Base-by-base conservation (phyloP, 495 filamentous ascomycete species). In the Hypomontagnella monticulosa region DNA sequence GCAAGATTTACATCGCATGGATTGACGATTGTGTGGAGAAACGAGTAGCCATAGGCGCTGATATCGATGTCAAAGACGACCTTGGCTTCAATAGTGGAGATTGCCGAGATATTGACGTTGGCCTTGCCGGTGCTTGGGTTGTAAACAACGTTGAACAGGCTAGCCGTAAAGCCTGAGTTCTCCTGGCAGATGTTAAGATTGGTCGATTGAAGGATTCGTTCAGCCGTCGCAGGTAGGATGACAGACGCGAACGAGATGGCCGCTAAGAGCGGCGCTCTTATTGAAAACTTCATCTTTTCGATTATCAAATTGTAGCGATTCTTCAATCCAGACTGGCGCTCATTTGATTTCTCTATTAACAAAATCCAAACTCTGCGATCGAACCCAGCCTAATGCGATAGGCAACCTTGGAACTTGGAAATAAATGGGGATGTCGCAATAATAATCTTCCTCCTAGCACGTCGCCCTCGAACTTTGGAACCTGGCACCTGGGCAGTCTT, bases 31-130 rank as follows among this genome's bases (percentile, higher is more conserved):
- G 84, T 77, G 23, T 77, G 79, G 50, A 91, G 70, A 49, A 88
- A 83, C 15, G 80, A 76, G 75, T 88, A 92, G 61, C 94, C 94
- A 74, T 98, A 98, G 11, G 91, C 93, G 54, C 87, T 82, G 54
- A 97, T 84, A 19, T 85, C 76, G 53, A 98, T 73, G 34, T 93
- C 89, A 50, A 93, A 93, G n/a, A 85, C 81, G 58, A 99, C 91
- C 77, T 91, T 88, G 61, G 93, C 93, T 43, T 89, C 84, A 63
- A 99, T 93, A 3, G 89, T 86, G 7, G 94, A 96, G 18, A 91
- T 84, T 65, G 91, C 93, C 68, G 89, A 83, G 74, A 99, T 88
- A 69, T 90, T 86, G 69, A 97, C 87, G 34, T 80, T 70, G 19
- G 93, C 81, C 4, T 85, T 85, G 53, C 81, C 83, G 75, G 92